Evolutionary conservation across 192 early-diverging fungal genomes (phyloP), one percentile per base, ranked within the genome.

Genomic region (Backusella psychrophila): DNA sequence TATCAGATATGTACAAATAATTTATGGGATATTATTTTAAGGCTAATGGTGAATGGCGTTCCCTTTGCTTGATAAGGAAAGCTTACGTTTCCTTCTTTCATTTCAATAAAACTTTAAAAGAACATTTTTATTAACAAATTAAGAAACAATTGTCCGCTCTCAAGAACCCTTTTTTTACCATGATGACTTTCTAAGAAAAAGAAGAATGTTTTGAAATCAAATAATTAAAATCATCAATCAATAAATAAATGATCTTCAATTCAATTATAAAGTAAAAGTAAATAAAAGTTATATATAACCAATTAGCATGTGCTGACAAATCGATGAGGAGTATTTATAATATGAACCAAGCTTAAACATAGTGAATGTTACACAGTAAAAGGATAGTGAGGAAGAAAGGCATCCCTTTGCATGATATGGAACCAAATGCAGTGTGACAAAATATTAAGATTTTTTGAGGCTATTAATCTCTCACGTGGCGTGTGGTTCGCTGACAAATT

Each of bases 261-360:
- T 49, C 3, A 63, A 63, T 63, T 29, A 63, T 59, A 63, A 14
- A 63, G 21, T 63, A 12, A 8, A 52, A 23, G 8, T 9, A 56
- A 56, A 56, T 21, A 63, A 63, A 12, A 33, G 33, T 29, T 63
- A 26, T 63, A 63, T 12, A 63, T 26, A 63, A 63, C 56, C 56
- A 63, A 63, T 63, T 63, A 63, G 14, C 56, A 63, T 63, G 56
- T 63, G 56, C 56, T 63, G 56, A 63, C 56, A 63, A 63, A 63
- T 63, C 56, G 3, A 14, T 12, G 56, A 63, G 26, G 56, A 63
- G 56, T 63, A 63, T 63, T 63, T 63, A 23, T 63, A 63, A 63
- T 63, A 15, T 63, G 56, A 29, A 29, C 23, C 23, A 63, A 26
- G 21, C 26, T 63, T 63, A 23, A 63, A 21, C 21, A 7, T 8